phyloP scores from a whole-genome alignment of 495 filamentous ascomycete genomes.

The Letharia lupina region DNA sequence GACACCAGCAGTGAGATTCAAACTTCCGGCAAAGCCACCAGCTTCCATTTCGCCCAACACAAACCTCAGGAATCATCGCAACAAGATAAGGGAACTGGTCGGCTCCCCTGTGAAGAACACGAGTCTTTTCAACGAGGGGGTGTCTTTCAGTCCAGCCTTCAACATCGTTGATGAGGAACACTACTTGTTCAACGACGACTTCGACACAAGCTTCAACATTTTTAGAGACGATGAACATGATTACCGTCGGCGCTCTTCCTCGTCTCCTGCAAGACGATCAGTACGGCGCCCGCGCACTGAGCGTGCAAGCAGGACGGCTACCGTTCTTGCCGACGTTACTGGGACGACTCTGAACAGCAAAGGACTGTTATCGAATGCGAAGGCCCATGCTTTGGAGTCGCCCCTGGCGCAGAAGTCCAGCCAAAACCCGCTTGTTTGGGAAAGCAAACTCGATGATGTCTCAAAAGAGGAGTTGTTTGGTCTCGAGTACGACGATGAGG shows the following conservation, averaged over 20 bases:
- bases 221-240: slow-evolving; percentile 55
- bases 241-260: slow-evolving; percentile 45
- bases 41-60: slow-evolving; percentile 90
- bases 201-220: slow-evolving; percentile 56
- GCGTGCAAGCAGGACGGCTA: slow-evolving; percentile 45
- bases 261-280: slow-evolving; percentile 71
- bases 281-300: slow-evolving; percentile 54
- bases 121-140: slow-evolving; percentile 51
- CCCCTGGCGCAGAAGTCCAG: slow-evolving; percentile 43
- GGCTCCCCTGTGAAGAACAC: slow-evolving; percentile 76
- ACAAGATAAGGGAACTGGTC: slow-evolving; percentile 76
- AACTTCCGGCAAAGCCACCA: slow-evolving; percentile 70
- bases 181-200: slow-evolving; percentile 41
- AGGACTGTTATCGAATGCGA: slow-evolving; percentile 31
- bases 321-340: slow-evolving; percentile 60
- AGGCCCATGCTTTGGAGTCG: slow-evolving; percentile 29
- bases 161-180: slow-evolving; percentile 38
- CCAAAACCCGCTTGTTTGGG: slow-evolving; percentile 40
- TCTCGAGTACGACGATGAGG: slow-evolving; percentile 51
- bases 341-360: slow-evolving; percentile 42
- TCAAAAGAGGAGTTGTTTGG: slow-evolving; percentile 55
- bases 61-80: slow-evolving; percentile 85
- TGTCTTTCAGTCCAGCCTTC: slow-evolving; percentile 75
- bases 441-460: slow-evolving; percentile 45
- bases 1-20: slow-evolving; percentile 81